Conservation (phyloP, 2,329 filamentous ascomycete genomes). For the Microsporum audouinii region DNA sequence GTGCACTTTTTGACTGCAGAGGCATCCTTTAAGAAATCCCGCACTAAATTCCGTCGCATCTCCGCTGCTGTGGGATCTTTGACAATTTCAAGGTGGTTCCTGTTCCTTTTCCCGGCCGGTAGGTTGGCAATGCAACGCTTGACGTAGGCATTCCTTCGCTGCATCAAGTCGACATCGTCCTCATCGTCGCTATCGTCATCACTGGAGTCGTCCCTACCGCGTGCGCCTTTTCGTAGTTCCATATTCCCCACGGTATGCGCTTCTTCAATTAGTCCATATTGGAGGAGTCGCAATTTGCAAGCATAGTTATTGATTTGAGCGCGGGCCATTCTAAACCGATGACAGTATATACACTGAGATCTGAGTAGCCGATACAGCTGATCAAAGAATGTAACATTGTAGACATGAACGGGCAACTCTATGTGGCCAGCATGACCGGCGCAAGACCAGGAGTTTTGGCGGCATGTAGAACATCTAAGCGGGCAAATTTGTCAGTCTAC, state of each 20-base stretch:
- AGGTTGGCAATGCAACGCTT: slow-evolving; percentile 56
- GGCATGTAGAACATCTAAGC: slow-evolving; percentile 78
- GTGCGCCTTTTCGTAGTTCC: slow-evolving; percentile 34
- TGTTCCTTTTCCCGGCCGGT: slow-evolving; percentile 36
- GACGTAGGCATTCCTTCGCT: slow-evolving; percentile 56
- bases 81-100: slow-evolving; percentile 36
- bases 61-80: slow-evolving; percentile 80
- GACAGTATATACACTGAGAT: slow-evolving; percentile 83
- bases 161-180: slow-evolving; percentile 41
- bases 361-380: slow-evolving; percentile 75
- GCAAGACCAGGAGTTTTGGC: slow-evolving; percentile 67
- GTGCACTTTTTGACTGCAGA: slow-evolving; percentile 58
- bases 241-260: slow-evolving; percentile 47
- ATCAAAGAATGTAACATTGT: slow-evolving; percentile 94
- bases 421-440: slow-evolving; percentile 93
- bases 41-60: slow-evolving; percentile 62
- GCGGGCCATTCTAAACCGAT: slow-evolving; percentile 68
- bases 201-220: slow-evolving; percentile 42
- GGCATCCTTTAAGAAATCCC: slow-evolving; percentile 68
- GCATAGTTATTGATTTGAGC: slow-evolving; percentile 64
- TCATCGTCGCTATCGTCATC: slow-evolving; percentile 57
- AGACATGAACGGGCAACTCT: slow-evolving; percentile 82
- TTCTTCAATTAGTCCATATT: slow-evolving; percentile 69
- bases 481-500: not conserved
- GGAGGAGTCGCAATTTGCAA: slow-evolving; percentile 76